Evolutionary conservation across 371 early-diverging fungal genomes (phyloP).

Genomic region (Mortierella sp.): DNA sequence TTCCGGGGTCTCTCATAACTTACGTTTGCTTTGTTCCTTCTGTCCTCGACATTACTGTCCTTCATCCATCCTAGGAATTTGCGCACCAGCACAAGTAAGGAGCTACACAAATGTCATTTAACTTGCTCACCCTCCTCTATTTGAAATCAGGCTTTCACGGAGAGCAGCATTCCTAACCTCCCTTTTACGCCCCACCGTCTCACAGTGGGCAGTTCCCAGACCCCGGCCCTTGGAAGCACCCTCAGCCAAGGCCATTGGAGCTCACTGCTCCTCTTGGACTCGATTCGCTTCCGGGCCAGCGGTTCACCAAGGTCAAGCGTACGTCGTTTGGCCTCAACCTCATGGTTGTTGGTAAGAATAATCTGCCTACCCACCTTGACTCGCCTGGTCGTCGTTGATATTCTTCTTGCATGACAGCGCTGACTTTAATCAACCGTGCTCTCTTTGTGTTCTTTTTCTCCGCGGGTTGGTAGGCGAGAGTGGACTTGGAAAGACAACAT

Average conservation of each 20-base stretch:
- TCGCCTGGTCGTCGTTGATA: background rate
- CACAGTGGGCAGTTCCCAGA: constrained; percentile 74
- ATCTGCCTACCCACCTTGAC: background rate
- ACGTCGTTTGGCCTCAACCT: constrained; percentile 77
- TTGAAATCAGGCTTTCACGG: background rate
- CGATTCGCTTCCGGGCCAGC: constrained; percentile 75
- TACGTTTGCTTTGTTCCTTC: constrained; percentile 1
- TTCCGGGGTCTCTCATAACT: background rate
- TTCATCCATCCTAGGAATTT: constrained; percentile 71
- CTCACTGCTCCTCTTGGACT: constrained; percentile 73
- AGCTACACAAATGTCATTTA: background rate
- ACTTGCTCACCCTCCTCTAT: background rate
- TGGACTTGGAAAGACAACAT: constrained; percentile 94
- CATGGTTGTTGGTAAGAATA: constrained; percentile 83
- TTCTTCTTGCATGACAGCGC: background rate
- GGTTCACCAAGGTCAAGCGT: constrained; percentile 71
- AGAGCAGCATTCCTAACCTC: background rate
- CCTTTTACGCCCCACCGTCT: background rate
- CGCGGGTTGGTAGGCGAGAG: constrained; percentile 67
- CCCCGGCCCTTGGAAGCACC: constrained; percentile 86
- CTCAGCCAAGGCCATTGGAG: constrained; percentile 58
- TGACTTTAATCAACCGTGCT: background rate
- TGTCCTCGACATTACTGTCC: background rate
- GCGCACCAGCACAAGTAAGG: constrained; percentile 78
- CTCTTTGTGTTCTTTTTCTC: constrained; percentile 12